These are phyloP conservation scores for Collariella sp. DNA, from an alignment of 495 filamentous ascomycete species.

Conservation along the genomic window DNA sequence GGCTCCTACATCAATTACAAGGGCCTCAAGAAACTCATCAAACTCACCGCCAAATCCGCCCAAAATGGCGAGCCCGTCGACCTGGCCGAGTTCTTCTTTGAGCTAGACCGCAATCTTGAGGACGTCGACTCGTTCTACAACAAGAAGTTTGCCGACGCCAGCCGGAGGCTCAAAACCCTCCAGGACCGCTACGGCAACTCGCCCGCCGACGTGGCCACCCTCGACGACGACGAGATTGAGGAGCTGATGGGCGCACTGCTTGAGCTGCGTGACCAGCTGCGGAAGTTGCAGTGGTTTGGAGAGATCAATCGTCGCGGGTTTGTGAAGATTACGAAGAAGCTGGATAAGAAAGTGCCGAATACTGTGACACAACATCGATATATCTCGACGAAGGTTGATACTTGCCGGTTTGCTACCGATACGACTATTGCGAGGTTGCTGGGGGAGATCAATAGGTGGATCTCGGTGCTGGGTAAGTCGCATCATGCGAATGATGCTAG, in stretches of 20 bases:
- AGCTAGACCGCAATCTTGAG: constrained; percentile 91
- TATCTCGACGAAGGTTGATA: constrained; percentile 78
- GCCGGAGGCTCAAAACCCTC: constrained; percentile 73
- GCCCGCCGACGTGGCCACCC: constrained; percentile 38
- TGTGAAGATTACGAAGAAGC: constrained; percentile 95
- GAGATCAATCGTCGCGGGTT: constrained; percentile 94
- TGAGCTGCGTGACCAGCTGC: constrained; percentile 74
- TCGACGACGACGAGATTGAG: constrained; percentile 68
- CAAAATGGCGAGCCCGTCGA: constrained; percentile 67
- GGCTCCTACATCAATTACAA: constrained; percentile 93
- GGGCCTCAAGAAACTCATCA: constrained; percentile 88
- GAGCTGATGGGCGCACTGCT: constrained; percentile 83
- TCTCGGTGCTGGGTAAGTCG: constrained; percentile 67
- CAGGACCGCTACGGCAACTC: constrained; percentile 69
- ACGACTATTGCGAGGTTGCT: constrained; percentile 53
- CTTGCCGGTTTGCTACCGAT: constrained; percentile 75
- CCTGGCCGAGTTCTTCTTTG: constrained; percentile 86
- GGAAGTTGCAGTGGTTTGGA: constrained; percentile 94
- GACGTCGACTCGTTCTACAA: constrained; percentile 93
- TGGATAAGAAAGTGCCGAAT: constrained; percentile 79
- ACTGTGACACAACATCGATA: constrained; percentile 70
- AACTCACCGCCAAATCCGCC: constrained; percentile 53
- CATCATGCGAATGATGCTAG: constrained; percentile 60
- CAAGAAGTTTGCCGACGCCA: constrained; percentile 77
- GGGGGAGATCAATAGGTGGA: constrained; percentile 80